phyloP scores from a whole-genome alignment of 2,329 filamentous ascomycete species.

The Ceratocystiopsis minuta region DNA sequence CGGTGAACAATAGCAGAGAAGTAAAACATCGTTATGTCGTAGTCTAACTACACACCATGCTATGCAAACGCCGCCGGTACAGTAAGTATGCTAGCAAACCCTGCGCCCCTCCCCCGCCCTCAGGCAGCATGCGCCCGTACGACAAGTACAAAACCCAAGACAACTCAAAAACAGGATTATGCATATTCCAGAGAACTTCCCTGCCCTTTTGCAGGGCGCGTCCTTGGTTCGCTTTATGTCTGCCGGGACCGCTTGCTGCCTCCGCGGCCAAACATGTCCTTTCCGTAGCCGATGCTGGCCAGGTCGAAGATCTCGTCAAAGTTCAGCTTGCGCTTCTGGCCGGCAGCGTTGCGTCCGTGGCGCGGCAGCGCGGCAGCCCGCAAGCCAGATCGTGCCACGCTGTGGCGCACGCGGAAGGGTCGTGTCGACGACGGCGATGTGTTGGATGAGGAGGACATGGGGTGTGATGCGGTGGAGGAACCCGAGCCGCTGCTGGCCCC shows the following conservation, averaged over 20 bases:
- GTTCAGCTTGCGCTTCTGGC: constrained; percentile 55
- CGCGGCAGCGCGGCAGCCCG: constrained; percentile 17
- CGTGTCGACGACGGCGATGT: neutral
- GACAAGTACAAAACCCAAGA: too few species aligned
- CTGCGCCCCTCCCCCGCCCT: too few species aligned
- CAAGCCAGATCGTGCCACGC: constrained; percentile 10
- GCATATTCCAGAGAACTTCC: too few species aligned
- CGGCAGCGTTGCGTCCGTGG: constrained; percentile 41
- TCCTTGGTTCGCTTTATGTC: constrained; percentile 11
- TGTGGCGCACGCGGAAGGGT: constrained; percentile 8
- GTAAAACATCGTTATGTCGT: too few species aligned
- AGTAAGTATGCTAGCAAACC: too few species aligned
- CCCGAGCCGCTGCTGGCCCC: constrained; percentile 5
- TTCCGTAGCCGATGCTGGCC: constrained; percentile 36
- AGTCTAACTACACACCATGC: too few species aligned
- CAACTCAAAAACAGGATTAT: too few species aligned
- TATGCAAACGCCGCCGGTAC: too few species aligned
- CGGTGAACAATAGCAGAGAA: too few species aligned
- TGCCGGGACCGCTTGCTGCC: constrained; percentile 34
- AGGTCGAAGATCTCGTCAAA: constrained; percentile 61
- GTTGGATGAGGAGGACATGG: constrained; percentile 1
- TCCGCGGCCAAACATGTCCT: constrained; percentile 35
- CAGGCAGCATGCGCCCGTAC: too few species aligned
- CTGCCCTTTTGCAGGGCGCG: too few species aligned
- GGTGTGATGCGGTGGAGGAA: constrained; percentile 3